phyloP scores from a whole-genome alignment of 768 basidiomycete genomes.

The Lactarius sanguifluus region DNA sequence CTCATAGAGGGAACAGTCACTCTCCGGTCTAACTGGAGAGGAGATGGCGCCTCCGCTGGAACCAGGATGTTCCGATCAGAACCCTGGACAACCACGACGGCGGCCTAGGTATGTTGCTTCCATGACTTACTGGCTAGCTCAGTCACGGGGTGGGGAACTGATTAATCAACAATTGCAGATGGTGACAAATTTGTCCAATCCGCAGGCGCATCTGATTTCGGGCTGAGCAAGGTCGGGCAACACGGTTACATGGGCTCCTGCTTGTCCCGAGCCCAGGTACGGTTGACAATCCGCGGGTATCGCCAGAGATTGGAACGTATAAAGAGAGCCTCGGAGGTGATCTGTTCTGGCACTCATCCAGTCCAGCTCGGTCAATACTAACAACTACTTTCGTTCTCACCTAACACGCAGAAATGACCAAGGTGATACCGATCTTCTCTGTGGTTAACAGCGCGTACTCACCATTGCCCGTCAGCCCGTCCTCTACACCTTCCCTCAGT shows the following conservation, averaged over 20 bases:
- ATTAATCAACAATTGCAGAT: background rate
- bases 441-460: background rate
- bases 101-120: too few relatives aligned
- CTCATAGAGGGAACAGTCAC: too few relatives aligned
- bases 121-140: too few relatives aligned
- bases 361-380: background rate
- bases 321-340: background rate
- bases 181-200: background rate
- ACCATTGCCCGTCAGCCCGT: conserved; percentile 29
- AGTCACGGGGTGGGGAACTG: background rate
- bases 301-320: background rate
- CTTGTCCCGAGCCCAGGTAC: background rate
- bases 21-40: background rate
- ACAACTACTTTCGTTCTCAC: background rate
- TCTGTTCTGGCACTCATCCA: background rate
- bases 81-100: background rate
- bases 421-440: background rate
- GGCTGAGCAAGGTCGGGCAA: too few relatives aligned
- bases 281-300: background rate
- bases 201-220: too few relatives aligned
- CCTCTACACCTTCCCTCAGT: conserved; percentile 40
- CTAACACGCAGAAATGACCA: background rate
- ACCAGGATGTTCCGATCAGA: background rate
- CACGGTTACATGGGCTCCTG: background rate
- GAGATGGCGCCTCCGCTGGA: background rate